Percentiles rank a stretch among this genome's conserved stretches.
These are phyloP conservation scores for Daedaleopsis sinensis DNA, from an alignment of 768 basidiomycete genomes.

Conservation along the genomic window DNA sequence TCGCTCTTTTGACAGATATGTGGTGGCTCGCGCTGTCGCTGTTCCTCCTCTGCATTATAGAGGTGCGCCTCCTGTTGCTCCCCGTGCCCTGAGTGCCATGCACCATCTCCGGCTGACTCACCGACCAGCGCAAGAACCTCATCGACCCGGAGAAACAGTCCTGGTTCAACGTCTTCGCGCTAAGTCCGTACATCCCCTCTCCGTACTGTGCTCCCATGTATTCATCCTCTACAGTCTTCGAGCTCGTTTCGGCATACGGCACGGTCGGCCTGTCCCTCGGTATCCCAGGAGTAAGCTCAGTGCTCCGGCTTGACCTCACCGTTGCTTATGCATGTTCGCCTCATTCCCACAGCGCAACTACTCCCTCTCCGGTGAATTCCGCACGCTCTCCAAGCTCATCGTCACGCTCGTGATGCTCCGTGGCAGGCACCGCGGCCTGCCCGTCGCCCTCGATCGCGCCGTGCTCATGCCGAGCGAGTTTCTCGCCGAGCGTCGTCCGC, in stretches of 20 bases:
- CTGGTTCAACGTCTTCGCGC: conserved; percentile 85
- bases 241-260: conserved; percentile 85
- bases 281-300: conserved; percentile 59
- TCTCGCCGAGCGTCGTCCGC: neutral
- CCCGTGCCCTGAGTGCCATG: neutral
- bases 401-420: conserved; percentile 90
- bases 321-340: neutral
- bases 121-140: conserved; percentile 56
- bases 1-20: conserved; percentile 65
- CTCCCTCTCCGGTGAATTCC: conserved; percentile 78
- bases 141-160: conserved; percentile 50
- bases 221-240: conserved; percentile 60
- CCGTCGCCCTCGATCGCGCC: conserved; percentile 75
- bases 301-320: neutral
- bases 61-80: conserved; percentile 49
- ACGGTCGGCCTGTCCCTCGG: conserved; percentile 90
- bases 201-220: neutral
- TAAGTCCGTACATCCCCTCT: conserved; percentile 43
- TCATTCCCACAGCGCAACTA: conserved; percentile 63
- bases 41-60: conserved; percentile 90
- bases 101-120: neutral
- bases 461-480: conserved; percentile 24
- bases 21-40: conserved; percentile 94
- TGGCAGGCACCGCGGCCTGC: conserved; percentile 87
- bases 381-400: conserved; percentile 84